Conservation (phyloP, 305 asterid species). For the Fraxinus greggii region DNA sequence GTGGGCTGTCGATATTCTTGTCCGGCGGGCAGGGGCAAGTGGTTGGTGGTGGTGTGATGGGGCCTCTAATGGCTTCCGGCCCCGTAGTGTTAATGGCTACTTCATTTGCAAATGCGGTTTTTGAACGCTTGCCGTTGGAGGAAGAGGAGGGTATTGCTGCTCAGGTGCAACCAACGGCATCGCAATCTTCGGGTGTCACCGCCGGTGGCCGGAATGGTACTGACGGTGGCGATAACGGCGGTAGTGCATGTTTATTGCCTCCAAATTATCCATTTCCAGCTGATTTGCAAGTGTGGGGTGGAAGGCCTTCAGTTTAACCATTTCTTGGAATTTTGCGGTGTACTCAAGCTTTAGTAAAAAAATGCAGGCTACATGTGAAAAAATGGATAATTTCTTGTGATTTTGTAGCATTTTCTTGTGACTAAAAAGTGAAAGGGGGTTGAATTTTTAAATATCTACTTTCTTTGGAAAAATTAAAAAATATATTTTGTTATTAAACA, state of each 20-base stretch:
- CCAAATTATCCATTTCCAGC: conserved; percentile 46
- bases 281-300: conserved; percentile 4
- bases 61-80: conserved; percentile 56
- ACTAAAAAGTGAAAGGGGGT: neutral
- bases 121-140: conserved; percentile 58
- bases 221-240: conserved; percentile 17
- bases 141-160: conserved; percentile 41
- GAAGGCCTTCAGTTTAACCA: neutral
- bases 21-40: conserved; percentile 72
- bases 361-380: neutral
- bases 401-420: neutral
- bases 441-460: neutral
- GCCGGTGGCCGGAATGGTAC: conserved; percentile 46
- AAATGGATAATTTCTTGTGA: neutral
- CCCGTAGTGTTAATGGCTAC: conserved; percentile 65
- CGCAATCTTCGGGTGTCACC: conserved; percentile 63
- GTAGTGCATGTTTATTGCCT: conserved; percentile 24
- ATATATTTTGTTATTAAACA: neutral
- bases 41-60: conserved; percentile 59
- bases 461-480: too few relatives aligned
- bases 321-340: neutral
- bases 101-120: conserved; percentile 64
- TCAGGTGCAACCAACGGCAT: conserved; percentile 54
- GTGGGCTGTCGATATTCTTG: conserved; percentile 55
- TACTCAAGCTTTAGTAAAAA: neutral